Conservation (phyloP, 768 basidiomycete species). For the Boletus reticuloceps region DNA sequence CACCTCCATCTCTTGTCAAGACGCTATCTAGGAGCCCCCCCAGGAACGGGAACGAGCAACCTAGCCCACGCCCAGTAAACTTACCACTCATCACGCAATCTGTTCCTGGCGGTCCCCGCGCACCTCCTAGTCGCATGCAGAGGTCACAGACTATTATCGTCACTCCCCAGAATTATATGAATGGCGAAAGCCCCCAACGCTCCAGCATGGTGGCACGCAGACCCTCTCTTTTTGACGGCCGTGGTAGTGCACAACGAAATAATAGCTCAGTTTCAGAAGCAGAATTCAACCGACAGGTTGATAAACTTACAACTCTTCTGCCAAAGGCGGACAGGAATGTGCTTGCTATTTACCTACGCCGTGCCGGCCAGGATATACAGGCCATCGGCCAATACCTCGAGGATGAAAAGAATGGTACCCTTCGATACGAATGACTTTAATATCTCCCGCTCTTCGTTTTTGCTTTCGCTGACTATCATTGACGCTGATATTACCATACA, state of each 20-base stretch:
- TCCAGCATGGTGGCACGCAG: constrained; percentile 28
- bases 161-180: constrained; percentile 26
- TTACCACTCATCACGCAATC: constrained; percentile 40
- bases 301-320: constrained; percentile 65
- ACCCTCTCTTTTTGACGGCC: constrained; percentile 31
- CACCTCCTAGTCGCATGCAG: constrained; percentile 57
- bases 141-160: constrained; percentile 68
- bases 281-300: constrained; percentile 66
- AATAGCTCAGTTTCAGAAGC: constrained; percentile 21
- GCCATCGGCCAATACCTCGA: constrained; percentile 88
- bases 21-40: constrained; percentile 39
- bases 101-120: constrained; percentile 74
- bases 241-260: constrained; percentile 8
- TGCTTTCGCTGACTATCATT: constrained; percentile 9
- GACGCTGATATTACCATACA: constrained; percentile 12
- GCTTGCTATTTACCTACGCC: constrained; percentile 68
- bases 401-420: constrained; percentile 73
- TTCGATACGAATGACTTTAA: constrained; percentile 37
- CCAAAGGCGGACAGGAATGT: constrained; percentile 69
- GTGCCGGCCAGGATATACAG: constrained; percentile 75
- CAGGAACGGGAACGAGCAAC: constrained; percentile 22
- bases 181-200: constrained; percentile 24
- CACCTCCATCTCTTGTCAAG: constrained; percentile 34
- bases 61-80: constrained; percentile 30
- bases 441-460: background rate